These are phyloP conservation scores for Neurospora sp. DNA, from an alignment of 495 filamentous ascomycete species.

Conservation along the genomic window DNA sequence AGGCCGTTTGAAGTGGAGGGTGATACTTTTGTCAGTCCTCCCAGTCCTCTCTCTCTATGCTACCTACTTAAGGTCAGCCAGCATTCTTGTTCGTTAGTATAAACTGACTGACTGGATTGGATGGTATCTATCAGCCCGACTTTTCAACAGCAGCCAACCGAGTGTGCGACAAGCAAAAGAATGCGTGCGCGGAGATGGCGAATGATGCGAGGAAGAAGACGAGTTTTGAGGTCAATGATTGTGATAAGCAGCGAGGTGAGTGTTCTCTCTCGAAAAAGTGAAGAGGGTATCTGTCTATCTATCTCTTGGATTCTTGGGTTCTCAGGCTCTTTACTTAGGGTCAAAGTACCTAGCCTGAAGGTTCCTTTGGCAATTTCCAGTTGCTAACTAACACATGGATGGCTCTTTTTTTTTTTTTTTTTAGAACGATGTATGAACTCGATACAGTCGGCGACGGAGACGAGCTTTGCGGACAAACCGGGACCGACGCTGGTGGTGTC, in stretches of 20 bases:
- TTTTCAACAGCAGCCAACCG: conserved; percentile 29
- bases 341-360: neutral
- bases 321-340: neutral
- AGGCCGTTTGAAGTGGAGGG: conserved; percentile 38
- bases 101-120: no score
- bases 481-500: neutral
- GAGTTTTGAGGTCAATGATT: conserved; percentile 22
- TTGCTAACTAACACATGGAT: neutral
- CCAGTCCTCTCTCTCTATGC: no score
- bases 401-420: neutral
- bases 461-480: conserved; percentile 9
- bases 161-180: conserved; percentile 33
- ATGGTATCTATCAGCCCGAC: conserved; percentile 17
- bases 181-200: conserved; percentile 24
- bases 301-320: neutral
- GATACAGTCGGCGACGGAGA: conserved; percentile 12
- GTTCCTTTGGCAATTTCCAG: neutral
- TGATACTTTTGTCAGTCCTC: conserved; percentile 30
- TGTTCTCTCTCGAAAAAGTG: neutral
- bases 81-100: no score
- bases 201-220: conserved; percentile 15
- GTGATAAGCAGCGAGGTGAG: conserved; percentile 30
- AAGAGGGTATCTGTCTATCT: neutral
- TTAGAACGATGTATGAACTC: conserved; percentile 23
- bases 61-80: no score